Evolutionary conservation across 164 flowering plant species (phyloP), one percentile per base, ranked within the genome.

Genomic region (Paratinospora sagittata): DNA sequence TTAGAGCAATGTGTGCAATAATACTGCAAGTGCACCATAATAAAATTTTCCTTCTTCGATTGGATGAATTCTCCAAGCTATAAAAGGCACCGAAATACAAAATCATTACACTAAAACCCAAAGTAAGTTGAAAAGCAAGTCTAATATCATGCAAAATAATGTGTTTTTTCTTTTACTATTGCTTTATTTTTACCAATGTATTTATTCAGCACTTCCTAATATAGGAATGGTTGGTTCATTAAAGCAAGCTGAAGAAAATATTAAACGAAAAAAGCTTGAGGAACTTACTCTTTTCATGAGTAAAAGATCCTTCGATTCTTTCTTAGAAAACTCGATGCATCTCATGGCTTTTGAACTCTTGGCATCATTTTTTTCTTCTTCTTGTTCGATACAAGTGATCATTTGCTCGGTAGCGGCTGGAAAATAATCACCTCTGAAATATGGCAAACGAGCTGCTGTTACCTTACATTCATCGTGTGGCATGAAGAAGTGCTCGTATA

Each of bases 1-100:
- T 73, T 69, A 80, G 93, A 88, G 73, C 97, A 94, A 73, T 90
- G 97, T 13, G 69, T 78, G 84, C 98, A 94, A 0, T 91, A 77
- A 83, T 88, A 87, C 84, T 89, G 94, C 78, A 95, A 78, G 79
- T 95, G 97, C 64, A 95, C 98, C 97, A 95, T 89, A 73, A 95
- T 92, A 78, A 95, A 95, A 79, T 92, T 96, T 72, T 95, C 99
- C 84, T 95, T 95, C 97, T 86, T 90, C 9, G 92, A 92, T 52
- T 72, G 68, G 39, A 95, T 92, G 23, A 92, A 85, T 74, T 89
- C 96, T 72, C 99, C 98, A 79, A 95, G 97, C 98, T 95, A 83
- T 49, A 71, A 45, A 79, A 68, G 11, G 9, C 47, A 3, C 30
- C 16, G 12, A 64, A 27, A 9, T 5, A 24, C 36, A 64, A 64